phyloP scores from a whole-genome alignment of 305 asterid genomes.

The Solanum hybrid region DNA sequence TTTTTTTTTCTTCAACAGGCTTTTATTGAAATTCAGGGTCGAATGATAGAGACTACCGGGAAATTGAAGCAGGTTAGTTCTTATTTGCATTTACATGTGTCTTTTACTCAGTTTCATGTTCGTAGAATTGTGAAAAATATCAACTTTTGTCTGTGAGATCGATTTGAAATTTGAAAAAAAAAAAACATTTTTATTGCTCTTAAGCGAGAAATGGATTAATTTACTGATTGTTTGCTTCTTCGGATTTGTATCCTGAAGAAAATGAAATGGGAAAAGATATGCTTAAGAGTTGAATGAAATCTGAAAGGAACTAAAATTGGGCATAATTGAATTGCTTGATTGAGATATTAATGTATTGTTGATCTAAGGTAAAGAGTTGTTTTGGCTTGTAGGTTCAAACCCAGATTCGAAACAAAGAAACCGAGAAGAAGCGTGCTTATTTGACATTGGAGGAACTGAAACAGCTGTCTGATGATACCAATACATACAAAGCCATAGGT shows the following conservation, averaged over 20 bases:
- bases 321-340: not conserved
- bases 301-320: not conserved
- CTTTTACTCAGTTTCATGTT: not conserved
- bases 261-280: not conserved
- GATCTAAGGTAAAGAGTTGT: not conserved
- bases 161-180: not conserved
- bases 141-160: not conserved
- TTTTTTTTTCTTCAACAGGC: constrained; percentile 29
- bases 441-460: constrained; percentile 86
- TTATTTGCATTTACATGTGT: not conserved
- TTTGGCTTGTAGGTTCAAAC: constrained; percentile 50
- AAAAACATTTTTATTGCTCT: not conserved
- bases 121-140: not conserved
- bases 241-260: not conserved
- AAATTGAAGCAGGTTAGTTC: constrained; percentile 57
- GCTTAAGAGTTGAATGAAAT: not conserved
- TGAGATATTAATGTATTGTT: not conserved
- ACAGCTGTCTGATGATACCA: constrained; percentile 65
- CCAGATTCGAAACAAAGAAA: constrained; percentile 83
- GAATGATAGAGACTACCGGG: constrained; percentile 63
- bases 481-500: constrained; percentile 87
- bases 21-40: constrained; percentile 72
- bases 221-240: not conserved
- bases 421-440: constrained; percentile 88
- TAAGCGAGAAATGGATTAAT: not conserved